Evolutionary conservation across 306 rosid genomes (phyloP), one percentile per base, ranked within the genome.

Genomic region (Echinosophora koreensis): DNA sequence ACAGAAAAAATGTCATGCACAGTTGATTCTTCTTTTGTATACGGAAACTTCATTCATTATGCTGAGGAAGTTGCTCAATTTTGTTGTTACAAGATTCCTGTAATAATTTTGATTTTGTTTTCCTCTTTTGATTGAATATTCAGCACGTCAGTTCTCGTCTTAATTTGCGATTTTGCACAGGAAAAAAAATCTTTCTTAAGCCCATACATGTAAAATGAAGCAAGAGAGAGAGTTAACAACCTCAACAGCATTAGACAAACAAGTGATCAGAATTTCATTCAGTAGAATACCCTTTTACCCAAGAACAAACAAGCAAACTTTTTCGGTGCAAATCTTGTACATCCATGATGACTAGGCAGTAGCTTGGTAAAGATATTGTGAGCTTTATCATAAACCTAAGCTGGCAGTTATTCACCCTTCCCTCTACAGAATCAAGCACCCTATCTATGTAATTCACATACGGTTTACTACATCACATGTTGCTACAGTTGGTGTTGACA

Each of bases 31-130:
- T 81, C 80, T 59, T 60, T 56, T 83, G 88, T 85, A 76, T 58
- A 90, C 84, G 80, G 60, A 71, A 47, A 83, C 71, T 87, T 75
- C 82, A 83, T 85, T 77, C 81, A 64, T 80, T 79, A 32, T 76
- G 66, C 69, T 62, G 47, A 57, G 44, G 44, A 79, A 71, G 60
- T 59, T 68, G 56, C 76, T 74, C 71, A 69, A 71, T 80, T 86
- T 80, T 77, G 79, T 42, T 68, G 50, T 5, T 16, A 66, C 27
- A 47, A 28, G 34, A 16, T 47, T 56, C n/a, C 30, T 35, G 6
- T 42, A 15, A 3, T 76, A 15, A 27, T 44, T 56, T 60, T 83
- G 56, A 6, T 2, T 27, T 8, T 54, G 59, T 18, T 34, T 66
- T n/a, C 47, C 58, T 27, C 27, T 42, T 70, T 55, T 69, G 16